Conservation (phyloP, 2,329 filamentous ascomycete species). For the Aspergillus pseudoviridinutans region DNA sequence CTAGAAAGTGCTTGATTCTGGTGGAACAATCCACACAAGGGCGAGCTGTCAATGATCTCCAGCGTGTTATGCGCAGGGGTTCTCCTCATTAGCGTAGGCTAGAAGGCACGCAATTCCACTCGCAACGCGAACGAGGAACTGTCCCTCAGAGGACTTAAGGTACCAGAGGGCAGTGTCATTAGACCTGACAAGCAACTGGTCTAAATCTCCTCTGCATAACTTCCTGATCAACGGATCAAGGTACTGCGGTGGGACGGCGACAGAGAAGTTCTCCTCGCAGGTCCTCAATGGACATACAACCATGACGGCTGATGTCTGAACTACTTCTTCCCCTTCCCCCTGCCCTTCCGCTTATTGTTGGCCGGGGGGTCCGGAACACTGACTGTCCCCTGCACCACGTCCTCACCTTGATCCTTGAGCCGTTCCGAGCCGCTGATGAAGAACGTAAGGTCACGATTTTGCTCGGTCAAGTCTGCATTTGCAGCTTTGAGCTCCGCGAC, state of each 20-base stretch:
- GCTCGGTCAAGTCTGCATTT: slow-evolving; percentile 72
- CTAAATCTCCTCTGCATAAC: neutral
- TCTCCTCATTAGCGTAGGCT: neutral
- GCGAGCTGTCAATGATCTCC: neutral
- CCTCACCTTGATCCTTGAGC: slow-evolving; percentile 66
- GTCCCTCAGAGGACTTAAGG: neutral
- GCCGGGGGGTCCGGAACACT: slow-evolving; percentile 54
- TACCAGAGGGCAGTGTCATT: neutral
- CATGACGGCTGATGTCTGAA: neutral
- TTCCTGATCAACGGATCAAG: neutral
- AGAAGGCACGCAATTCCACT: neutral
- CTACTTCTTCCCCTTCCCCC: slow-evolving; percentile 22
- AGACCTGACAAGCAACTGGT: neutral
- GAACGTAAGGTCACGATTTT: slow-evolving; percentile 82
- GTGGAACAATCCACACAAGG: neutral
- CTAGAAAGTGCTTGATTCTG: neutral
- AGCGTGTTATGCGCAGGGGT: neutral
- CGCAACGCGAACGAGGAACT: neutral
- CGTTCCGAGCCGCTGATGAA: slow-evolving; percentile 83
- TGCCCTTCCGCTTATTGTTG: slow-evolving; percentile 47
- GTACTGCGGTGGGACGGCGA: neutral
- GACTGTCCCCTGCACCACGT: slow-evolving; percentile 69
- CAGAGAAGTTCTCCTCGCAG: neutral
- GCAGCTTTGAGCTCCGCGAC: slow-evolving; percentile 54
- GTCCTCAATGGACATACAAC: neutral